Evolutionary conservation across 169 alveolate species (phyloP).

Genomic region (Plasmodium coatneyi): DNA sequence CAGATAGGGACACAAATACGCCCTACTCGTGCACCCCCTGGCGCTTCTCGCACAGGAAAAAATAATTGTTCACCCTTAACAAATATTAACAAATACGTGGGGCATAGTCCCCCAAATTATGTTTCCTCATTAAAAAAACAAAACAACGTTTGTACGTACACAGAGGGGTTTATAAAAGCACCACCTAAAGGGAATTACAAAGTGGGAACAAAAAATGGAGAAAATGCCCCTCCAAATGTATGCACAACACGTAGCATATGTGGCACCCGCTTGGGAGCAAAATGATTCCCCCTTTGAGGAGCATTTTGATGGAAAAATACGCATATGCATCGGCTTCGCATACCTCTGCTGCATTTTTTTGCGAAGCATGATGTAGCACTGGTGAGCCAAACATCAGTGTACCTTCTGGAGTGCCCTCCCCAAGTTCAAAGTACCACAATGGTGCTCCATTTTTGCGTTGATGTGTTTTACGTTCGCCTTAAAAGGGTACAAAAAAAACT

Average conservation of each 20-base stretch:
- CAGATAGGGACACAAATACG: background rate
- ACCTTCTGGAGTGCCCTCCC: background rate
- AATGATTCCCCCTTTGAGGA: background rate
- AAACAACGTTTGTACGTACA: background rate
- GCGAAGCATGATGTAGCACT: background rate
- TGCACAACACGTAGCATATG: background rate
- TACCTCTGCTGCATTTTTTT: background rate
- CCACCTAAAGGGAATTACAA: background rate
- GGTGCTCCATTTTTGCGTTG: background rate
- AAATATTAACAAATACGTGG: background rate
- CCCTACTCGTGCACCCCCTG: background rate
- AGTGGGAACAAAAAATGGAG: background rate
- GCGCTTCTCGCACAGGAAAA: background rate
- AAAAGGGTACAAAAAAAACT: background rate
- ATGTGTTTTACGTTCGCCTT: background rate
- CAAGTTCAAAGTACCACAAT: background rate
- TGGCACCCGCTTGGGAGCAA: background rate
- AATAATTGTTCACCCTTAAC: background rate
- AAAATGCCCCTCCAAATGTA: background rate
- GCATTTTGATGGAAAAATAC: background rate
- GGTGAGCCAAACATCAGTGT: background rate
- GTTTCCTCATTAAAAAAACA: background rate
- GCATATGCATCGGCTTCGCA: background rate
- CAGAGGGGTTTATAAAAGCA: background rate
- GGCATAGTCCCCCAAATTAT: background rate